A percentile compares a stretch with the other conserved stretches of the same genome.
These are phyloP conservation scores for Cutaneotrichosporon cutaneum DNA, from an alignment of 1,284 basidiomycete genomes.

Conservation along the genomic window DNA sequence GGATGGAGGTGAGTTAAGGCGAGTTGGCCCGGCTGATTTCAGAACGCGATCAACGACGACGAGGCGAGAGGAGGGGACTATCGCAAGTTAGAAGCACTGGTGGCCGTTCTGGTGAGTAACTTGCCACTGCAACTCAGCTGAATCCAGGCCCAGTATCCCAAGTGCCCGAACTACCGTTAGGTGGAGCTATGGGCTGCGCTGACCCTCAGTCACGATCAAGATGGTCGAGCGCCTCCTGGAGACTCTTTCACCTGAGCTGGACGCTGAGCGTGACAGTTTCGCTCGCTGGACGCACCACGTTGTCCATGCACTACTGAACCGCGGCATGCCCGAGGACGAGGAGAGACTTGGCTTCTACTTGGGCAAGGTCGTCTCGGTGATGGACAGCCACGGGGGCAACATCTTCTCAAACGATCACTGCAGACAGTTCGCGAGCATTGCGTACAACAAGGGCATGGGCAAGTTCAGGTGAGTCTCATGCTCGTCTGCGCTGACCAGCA, in stretches of 20 bases:
- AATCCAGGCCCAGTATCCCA: background rate
- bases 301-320: constrained; percentile 13
- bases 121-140: background rate
- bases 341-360: background rate
- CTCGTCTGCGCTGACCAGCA: background rate
- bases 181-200: background rate
- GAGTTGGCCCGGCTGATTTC: background rate
- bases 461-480: background rate
- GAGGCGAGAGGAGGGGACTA: background rate
- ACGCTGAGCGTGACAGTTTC: background rate
- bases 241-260: background rate
- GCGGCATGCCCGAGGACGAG: constrained; percentile 5
- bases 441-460: constrained; percentile 9
- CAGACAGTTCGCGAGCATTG: constrained; percentile 7
- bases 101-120: constrained; percentile 10
- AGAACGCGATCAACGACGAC: background rate
- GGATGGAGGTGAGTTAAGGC: background rate
- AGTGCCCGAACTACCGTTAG: background rate
- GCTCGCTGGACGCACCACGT: constrained; percentile 16
- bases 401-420: constrained; percentile 11
- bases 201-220: background rate
- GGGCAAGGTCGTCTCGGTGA: background rate
- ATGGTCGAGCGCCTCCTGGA: constrained; percentile 11
- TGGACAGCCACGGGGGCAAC: background rate
- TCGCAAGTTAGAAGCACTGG: constrained; percentile 4